These are phyloP conservation scores for Sclerospora graminicola DNA, from an alignment of 352 stramenopile species.

Conservation along the genomic window DNA sequence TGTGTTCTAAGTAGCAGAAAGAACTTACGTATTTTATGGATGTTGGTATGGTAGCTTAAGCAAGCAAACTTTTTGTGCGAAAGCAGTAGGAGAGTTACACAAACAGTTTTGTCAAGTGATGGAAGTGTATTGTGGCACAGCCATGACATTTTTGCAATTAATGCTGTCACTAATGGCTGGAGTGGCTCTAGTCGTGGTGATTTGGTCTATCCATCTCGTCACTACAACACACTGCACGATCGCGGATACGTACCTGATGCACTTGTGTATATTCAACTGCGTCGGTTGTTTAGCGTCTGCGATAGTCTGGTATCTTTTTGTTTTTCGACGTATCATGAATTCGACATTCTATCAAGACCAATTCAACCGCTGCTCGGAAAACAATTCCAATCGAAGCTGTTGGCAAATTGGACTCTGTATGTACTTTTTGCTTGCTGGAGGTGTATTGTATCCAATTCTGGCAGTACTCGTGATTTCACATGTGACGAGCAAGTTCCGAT, in stretches of 20 bases:
- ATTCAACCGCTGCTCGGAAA: slow-evolving; percentile 58
- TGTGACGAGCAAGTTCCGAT: slow-evolving; percentile 49
- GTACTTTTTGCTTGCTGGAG: slow-evolving; percentile 42
- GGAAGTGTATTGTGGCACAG: slow-evolving; percentile 54
- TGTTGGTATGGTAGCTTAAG: slow-evolving; percentile 11
- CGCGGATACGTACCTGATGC: slow-evolving; percentile 60
- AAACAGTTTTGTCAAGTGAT: slow-evolving; percentile 71
- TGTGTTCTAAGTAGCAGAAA: background rate
- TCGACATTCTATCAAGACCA: slow-evolving; percentile 79
- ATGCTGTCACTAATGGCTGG: slow-evolving; percentile 43
- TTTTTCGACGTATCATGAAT: slow-evolving; percentile 49
- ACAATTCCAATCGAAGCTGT: slow-evolving; percentile 40
- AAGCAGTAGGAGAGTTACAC: slow-evolving; percentile 51
- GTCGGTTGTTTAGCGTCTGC: slow-evolving; percentile 33
- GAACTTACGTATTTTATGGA: background rate
- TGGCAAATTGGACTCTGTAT: slow-evolving; percentile 60
- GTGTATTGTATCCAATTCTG: slow-evolving; percentile 47
- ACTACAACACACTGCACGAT: slow-evolving; percentile 44
- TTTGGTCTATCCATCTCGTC: slow-evolving; percentile 45
- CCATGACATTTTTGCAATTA: slow-evolving; percentile 46
- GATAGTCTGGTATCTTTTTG: slow-evolving; percentile 55
- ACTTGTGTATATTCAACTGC: slow-evolving; percentile 55
- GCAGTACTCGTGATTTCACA: slow-evolving; percentile 51
- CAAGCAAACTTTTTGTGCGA: slow-evolving; percentile 31
- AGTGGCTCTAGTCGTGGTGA: slow-evolving; percentile 27